phyloP scores from a whole-genome alignment of 192 early-diverging fungal species.

The Backusella australiensis region DNA sequence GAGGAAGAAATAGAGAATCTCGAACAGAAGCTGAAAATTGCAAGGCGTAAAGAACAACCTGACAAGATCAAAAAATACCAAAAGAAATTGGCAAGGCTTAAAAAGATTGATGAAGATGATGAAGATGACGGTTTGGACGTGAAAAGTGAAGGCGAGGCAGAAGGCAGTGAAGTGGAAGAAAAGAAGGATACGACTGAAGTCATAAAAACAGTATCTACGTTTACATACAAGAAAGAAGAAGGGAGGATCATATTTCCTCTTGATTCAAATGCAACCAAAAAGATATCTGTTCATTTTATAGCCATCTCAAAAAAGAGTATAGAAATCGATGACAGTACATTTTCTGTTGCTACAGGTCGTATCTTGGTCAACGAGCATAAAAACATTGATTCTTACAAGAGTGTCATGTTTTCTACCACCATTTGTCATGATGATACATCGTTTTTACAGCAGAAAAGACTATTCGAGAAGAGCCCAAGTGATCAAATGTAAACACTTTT shows the following conservation, averaged over 20 bases:
- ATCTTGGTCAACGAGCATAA: slow-evolving; percentile 78
- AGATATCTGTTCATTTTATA: slow-evolving; percentile 59
- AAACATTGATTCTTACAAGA: slow-evolving; percentile 73
- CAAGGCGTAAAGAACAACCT: slow-evolving; percentile 75
- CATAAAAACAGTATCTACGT: neutral
- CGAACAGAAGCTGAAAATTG: slow-evolving; percentile 98
- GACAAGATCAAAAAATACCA: slow-evolving; percentile 86
- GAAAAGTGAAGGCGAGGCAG: slow-evolving; percentile 5
- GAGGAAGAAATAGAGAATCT: slow-evolving; percentile 95
- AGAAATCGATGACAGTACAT: neutral
- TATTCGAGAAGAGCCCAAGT: neutral
- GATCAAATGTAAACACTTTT: neutral
- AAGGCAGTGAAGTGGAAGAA: neutral
- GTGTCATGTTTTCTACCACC: slow-evolving; percentile 54
- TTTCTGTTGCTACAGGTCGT: slow-evolving; percentile 41
- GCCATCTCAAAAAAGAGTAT: slow-evolving; percentile 30
- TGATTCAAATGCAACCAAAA: slow-evolving; percentile 63
- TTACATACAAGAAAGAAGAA: slow-evolving; percentile 44
- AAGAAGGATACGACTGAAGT: neutral
- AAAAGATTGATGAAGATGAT: neutral
- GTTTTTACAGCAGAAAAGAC: slow-evolving; percentile 3
- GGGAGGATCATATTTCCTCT: slow-evolving; percentile 62
- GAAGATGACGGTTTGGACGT: neutral
- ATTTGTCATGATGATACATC: slow-evolving; percentile 44
- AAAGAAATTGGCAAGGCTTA: slow-evolving; percentile 67